Evolutionary conservation across 495 filamentous ascomycete species (phyloP).

Genomic region (Hamigera avellanea): DNA sequence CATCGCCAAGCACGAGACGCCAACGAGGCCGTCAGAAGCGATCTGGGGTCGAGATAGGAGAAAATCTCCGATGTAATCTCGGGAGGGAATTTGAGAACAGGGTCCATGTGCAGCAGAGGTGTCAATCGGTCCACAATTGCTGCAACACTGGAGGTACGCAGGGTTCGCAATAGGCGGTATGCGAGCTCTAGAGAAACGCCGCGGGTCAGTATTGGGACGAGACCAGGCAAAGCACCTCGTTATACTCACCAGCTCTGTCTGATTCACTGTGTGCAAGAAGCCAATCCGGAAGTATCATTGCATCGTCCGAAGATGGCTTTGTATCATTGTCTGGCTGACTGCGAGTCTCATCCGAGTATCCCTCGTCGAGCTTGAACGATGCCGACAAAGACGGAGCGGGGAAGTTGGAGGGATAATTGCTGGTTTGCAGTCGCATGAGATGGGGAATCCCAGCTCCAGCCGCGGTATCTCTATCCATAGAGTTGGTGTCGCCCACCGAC

Average conservation of each 20-base stretch:
- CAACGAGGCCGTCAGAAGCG: constrained; percentile 64
- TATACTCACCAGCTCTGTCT: constrained; percentile 41
- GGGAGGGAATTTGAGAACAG: constrained; percentile 69
- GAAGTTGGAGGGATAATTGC: constrained; percentile 13
- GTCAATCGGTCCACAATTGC: constrained; percentile 66
- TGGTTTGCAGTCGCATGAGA: constrained; percentile 15
- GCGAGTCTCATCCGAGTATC: constrained; percentile 53
- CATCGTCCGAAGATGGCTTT: constrained; percentile 23
- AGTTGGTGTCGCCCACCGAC: constrained; percentile 2
- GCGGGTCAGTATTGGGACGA: constrained; percentile 5
- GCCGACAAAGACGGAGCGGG: constrained; percentile 24
- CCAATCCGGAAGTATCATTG: constrained; percentile 39
- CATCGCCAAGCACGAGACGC: constrained; percentile 73
- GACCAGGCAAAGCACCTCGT: background rate
- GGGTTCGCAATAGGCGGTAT: constrained; percentile 50
- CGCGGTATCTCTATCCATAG: constrained; percentile 23
- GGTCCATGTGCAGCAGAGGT: constrained; percentile 82
- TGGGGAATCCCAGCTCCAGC: constrained; percentile 12
- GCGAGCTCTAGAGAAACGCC: constrained; percentile 33
- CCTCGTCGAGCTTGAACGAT: constrained; percentile 49
- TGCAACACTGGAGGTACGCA: constrained; percentile 64
- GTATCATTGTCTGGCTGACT: constrained; percentile 40
- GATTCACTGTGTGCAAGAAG: constrained; percentile 39
- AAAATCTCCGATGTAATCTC: constrained; percentile 86
- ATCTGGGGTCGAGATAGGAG: constrained; percentile 65